Conservation (phyloP, 495 filamentous ascomycete genomes). For the Penicillium arizonense region DNA sequence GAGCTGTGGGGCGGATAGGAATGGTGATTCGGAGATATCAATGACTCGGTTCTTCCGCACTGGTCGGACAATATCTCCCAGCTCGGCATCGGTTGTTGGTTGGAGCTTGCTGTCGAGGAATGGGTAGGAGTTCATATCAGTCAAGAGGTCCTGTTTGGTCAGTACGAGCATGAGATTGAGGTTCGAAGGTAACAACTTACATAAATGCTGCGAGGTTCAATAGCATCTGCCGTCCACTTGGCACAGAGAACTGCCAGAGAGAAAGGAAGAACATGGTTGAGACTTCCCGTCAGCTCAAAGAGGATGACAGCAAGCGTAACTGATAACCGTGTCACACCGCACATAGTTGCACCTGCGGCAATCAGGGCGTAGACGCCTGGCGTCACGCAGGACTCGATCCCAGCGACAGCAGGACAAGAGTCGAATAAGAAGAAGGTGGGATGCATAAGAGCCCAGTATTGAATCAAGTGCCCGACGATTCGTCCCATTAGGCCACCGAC, state of each 20-base stretch:
- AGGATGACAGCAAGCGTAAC: slow-evolving; percentile 94
- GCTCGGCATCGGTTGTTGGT: slow-evolving; percentile 77
- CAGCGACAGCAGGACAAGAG: slow-evolving; percentile 63
- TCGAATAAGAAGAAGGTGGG: slow-evolving; percentile 71
- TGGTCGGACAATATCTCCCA: slow-evolving; percentile 81
- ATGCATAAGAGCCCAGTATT: slow-evolving; percentile 75
- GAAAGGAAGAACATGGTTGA: slow-evolving; percentile 94
- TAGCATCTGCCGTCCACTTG: slow-evolving; percentile 96
- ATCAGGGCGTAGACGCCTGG: slow-evolving; percentile 95
- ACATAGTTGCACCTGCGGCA: slow-evolving; percentile 96
- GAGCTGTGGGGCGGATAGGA: slow-evolving; percentile 71
- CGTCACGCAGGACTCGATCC: slow-evolving; percentile 83
- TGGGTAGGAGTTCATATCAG: slow-evolving; percentile 95
- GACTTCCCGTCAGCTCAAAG: slow-evolving; percentile 91
- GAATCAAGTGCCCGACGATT: slow-evolving; percentile 80
- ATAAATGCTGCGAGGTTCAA: slow-evolving; percentile 94
- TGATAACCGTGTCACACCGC: slow-evolving; percentile 89
- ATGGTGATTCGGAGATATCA: slow-evolving; percentile 77
- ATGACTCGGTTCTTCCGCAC: slow-evolving; percentile 74
- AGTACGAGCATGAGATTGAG: slow-evolving; percentile 10
- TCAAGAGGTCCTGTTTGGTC: slow-evolving; percentile 71
- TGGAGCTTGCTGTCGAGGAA: slow-evolving; percentile 94
- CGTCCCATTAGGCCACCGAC: slow-evolving; percentile 92
- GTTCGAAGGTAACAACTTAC: slow-evolving; percentile 38
- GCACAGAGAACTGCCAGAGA: slow-evolving; percentile 87